Conservation (phyloP, 768 basidiomycete genomes). For the Tylopilus intermedius region DNA sequence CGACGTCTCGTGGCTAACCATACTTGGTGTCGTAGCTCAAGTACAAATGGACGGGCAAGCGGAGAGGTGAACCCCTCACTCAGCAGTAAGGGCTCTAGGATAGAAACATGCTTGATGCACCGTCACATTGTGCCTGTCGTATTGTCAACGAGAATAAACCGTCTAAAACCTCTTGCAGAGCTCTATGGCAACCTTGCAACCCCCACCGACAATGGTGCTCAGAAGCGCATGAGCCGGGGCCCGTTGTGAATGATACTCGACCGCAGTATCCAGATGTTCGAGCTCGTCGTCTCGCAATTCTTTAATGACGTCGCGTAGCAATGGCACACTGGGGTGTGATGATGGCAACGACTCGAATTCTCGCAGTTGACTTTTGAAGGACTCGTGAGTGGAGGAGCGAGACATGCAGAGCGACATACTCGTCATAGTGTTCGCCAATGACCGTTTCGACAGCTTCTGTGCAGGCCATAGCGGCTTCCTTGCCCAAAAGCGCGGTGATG, state of each 20-base stretch:
- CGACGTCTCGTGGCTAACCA: conserved; percentile 6
- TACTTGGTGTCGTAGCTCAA: conserved; percentile 34
- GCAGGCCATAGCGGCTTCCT: conserved; percentile 95
- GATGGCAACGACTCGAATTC: conserved; percentile 59
- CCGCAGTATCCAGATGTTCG: conserved; percentile 88
- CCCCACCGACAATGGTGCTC: conserved; percentile 76
- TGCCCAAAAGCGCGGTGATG: conserved; percentile 80
- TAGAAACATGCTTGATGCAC: not conserved
- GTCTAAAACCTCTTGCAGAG: conserved; percentile 75
- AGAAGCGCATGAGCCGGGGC: conserved; percentile 90
- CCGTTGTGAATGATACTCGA: conserved; percentile 80
- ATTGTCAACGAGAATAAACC: not conserved
- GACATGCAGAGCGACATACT: conserved; percentile 51
- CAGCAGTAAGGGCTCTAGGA: conserved; percentile 16
- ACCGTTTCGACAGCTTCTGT: conserved; percentile 97
- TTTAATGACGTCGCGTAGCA: conserved; percentile 64
- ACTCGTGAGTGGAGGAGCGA: conserved; percentile 3
- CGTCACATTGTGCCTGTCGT: conserved; percentile 1
- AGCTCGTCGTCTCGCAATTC: conserved; percentile 95
- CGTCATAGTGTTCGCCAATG: conserved; percentile 97
- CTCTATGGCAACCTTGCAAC: conserved; percentile 88
- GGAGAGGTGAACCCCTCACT: conserved; percentile 40
- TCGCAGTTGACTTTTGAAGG: conserved; percentile 64
- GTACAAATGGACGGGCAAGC: conserved; percentile 52
- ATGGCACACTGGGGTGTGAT: conserved; percentile 72